phyloP scores from a whole-genome alignment of 495 filamentous ascomycete species.

The Chaetomium tenue region DNA sequence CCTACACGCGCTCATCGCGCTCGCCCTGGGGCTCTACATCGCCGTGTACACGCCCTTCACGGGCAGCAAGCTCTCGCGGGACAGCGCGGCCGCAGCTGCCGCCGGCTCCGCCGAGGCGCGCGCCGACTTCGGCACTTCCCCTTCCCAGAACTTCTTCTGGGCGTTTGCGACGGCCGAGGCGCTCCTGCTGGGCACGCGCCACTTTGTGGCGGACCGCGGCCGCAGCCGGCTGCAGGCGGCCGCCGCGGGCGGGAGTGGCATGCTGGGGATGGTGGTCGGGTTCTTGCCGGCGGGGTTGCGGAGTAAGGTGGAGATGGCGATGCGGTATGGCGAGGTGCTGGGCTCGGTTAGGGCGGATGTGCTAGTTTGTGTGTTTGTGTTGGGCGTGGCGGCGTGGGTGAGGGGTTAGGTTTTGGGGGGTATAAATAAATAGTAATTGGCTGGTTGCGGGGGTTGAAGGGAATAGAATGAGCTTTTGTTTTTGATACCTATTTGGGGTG shows the following conservation, averaged over 20 bases:
- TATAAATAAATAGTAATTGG: neutral
- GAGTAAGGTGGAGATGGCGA: conserved; percentile 56
- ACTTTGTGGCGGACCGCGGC: conserved; percentile 56
- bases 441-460: neutral
- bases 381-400: conserved; percentile 53
- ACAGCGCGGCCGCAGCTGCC: conserved; percentile 23
- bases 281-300: conserved; percentile 58
- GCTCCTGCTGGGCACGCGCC: conserved; percentile 64
- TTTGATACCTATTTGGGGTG: neutral
- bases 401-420: conserved; percentile 7
- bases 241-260: neutral
- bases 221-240: conserved; percentile 29
- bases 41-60: conserved; percentile 62
- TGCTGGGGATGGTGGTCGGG: conserved; percentile 59
- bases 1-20: conserved; percentile 70
- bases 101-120: conserved; percentile 6
- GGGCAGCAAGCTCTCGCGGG: conserved; percentile 51
- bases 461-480: neutral
- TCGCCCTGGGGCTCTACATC: conserved; percentile 70
- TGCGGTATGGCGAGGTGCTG: conserved; percentile 69
- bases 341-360: conserved; percentile 62
- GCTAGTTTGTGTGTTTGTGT: conserved; percentile 70
- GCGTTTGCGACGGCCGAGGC: conserved; percentile 77
- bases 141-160: conserved; percentile 59
- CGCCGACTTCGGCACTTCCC: neutral